phyloP scores from a whole-genome alignment of 2,329 filamentous ascomycete species.

The Keithomyces neogunnii region DNA sequence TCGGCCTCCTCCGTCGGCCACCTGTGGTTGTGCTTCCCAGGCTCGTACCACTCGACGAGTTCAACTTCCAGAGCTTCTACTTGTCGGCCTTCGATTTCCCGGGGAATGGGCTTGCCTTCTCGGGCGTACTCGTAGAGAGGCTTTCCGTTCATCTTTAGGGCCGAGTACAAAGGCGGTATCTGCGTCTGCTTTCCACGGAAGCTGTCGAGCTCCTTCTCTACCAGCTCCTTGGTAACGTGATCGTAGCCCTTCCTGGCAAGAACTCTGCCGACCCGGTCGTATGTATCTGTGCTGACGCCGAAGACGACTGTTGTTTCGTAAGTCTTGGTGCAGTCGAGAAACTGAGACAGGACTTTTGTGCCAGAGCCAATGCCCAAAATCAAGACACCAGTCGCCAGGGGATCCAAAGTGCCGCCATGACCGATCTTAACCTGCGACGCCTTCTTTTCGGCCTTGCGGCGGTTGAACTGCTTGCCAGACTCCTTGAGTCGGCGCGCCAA shows the following conservation, averaged over 20 bases:
- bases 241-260: constrained; percentile 66
- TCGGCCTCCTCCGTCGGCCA: constrained; percentile 77
- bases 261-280: constrained; percentile 79
- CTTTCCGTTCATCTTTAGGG: constrained; percentile 88
- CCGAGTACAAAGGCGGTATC: constrained; percentile 86
- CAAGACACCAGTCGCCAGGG: constrained; percentile 85
- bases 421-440: constrained; percentile 79
- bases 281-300: constrained; percentile 85
- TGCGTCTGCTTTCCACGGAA: constrained; percentile 84
- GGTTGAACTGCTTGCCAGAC: constrained; percentile 48
- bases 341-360: constrained; percentile 72
- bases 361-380: constrained; percentile 81
- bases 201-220: constrained; percentile 65
- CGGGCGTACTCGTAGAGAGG: constrained; percentile 93
- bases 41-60: constrained; percentile 75
- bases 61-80: constrained; percentile 74
- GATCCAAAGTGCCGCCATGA: constrained; percentile 92
- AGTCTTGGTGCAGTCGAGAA: constrained; percentile 82
- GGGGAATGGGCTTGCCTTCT: constrained; percentile 76
- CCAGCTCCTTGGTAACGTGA: constrained; percentile 69
- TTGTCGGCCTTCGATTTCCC: constrained; percentile 71
- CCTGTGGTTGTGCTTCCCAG: constrained; percentile 67
- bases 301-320: constrained; percentile 90
- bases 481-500: constrained; percentile 46
- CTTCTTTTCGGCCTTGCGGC: constrained; percentile 48